Evolutionary conservation across 2,329 filamentous ascomycete species (phyloP), one percentile per base, ranked within the genome.

Genomic region (Pseudogymnoascus sp.): DNA sequence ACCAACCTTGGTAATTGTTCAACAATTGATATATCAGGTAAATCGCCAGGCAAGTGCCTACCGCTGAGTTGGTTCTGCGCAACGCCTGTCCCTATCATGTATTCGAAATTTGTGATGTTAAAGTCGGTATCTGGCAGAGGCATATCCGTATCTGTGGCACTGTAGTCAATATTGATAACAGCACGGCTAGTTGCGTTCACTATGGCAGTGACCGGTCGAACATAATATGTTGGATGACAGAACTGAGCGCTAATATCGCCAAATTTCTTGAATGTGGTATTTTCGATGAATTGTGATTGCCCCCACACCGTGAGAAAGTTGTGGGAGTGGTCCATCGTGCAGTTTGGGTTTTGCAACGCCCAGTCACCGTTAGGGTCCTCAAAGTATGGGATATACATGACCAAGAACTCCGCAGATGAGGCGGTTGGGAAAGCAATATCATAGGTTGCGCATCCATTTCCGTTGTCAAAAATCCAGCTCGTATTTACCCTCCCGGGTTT

Each of bases 211-310:
- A 81, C 78, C 0, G 70, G 10, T 39, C 82, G 78, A n/a, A 74
- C 71, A 58, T 74, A 77, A 61, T 84, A 85, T 0, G 35, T 65
- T 0, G 79, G 63, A 21, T 76, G 68, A 57, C 80, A 82, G 57
- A 76, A 82, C 0, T 77, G 21, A 0, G 74, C 73, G 0, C 74
- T 77, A 7, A 69, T n/a, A 44, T 68, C 67, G 10, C 26, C 59
- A 24, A 64, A 66, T 2, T 50, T 15, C n/a, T n/a, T n/a, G n/a
- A n/a, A n/a, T n/a, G 21, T 21, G 1, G 29, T 13, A 21, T 13
- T 39, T n/a, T 1, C 17, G 21, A 29, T 62, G 58, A 1, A 24
- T 24, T 10, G 44, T 7, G 17, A 60, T 59, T 7, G 2, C 0
- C 68, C 69, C 67, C 66, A 75, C 1, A 71, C 35, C 0, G 72